phyloP scores from a whole-genome alignment of 2,329 filamentous ascomycete genomes.

The Colletotrichum sp. region DNA sequence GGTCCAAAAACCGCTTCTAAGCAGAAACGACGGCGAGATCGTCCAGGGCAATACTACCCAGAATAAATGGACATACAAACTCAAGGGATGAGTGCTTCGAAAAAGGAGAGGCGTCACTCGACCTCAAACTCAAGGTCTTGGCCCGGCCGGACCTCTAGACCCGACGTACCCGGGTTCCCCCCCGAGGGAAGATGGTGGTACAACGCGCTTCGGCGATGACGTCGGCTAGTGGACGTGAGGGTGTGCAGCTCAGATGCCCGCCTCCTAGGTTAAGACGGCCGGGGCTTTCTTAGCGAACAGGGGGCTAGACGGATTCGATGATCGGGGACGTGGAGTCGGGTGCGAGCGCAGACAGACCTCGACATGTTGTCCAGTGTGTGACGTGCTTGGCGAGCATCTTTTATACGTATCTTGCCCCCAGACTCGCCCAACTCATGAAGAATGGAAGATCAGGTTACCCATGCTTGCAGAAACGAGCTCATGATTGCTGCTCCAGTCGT shows the following conservation, averaged over 20 bases:
- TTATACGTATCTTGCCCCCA: neutral
- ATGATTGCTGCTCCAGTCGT: neutral
- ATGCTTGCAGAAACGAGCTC: neutral
- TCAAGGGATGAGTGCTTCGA: neutral
- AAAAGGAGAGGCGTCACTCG: neutral
- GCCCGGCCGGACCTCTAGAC: neutral
- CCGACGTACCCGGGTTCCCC: neutral
- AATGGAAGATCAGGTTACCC: slow-evolving; percentile 5
- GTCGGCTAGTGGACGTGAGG: slow-evolving; percentile 3
- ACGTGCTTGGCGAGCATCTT: neutral
- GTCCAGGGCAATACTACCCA: neutral
- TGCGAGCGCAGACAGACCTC: neutral
- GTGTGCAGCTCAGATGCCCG: neutral
- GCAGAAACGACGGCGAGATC: neutral
- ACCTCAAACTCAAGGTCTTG: neutral
- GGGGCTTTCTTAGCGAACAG: neutral
- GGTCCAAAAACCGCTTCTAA: neutral
- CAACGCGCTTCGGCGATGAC: slow-evolving; percentile 10
- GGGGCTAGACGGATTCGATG: neutral
- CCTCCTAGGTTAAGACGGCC: neutral
- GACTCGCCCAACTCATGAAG: neutral
- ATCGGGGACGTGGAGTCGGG: neutral
- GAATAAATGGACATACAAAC: neutral
- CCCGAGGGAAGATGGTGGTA: neutral
- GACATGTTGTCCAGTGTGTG: neutral